Evolutionary conservation across 139 green algal genomes (phyloP).

Genomic region (Limnomonas spitsbergensis): DNA sequence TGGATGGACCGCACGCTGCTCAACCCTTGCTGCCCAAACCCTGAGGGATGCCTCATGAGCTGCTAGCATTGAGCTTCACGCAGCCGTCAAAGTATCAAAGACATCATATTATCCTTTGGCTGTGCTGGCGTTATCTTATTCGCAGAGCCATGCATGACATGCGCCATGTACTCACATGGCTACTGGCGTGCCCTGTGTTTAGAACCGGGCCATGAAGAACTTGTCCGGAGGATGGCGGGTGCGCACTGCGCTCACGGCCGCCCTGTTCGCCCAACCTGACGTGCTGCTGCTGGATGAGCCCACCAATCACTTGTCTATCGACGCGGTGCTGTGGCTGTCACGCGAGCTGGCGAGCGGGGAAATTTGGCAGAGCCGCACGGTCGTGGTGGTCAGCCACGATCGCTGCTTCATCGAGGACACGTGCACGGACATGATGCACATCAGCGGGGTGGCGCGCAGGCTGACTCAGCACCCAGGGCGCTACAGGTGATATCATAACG

Average conservation of each 20-base stretch:
- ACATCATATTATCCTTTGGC: too few relatives aligned
- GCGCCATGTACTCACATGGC: too few relatives aligned
- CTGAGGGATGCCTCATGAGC: too few relatives aligned
- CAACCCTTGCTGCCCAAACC: too few relatives aligned
- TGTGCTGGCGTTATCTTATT: too few relatives aligned
- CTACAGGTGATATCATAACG: too few relatives aligned
- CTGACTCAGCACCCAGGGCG: background rate
- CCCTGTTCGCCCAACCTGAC: slow-evolving; percentile 77
- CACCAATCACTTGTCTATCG: slow-evolving; percentile 59
- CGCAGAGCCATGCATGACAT: too few relatives aligned
- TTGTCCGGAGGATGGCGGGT: slow-evolving; percentile 66
- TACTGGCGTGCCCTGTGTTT: too few relatives aligned
- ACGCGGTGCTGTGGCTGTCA: slow-evolving; percentile 85
- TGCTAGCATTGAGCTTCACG: too few relatives aligned
- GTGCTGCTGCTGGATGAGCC: slow-evolving; percentile 89
- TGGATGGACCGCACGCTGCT: too few relatives aligned
- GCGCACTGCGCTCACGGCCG: slow-evolving; percentile 72
- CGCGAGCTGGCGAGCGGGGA: slow-evolving; percentile 57
- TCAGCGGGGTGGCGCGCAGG: slow-evolving; percentile 2
- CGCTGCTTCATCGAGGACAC: slow-evolving; percentile 84
- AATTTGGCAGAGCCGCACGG: slow-evolving; percentile 65
- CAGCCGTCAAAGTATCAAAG: too few relatives aligned
- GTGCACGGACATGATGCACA: slow-evolving; percentile 85
- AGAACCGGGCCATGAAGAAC: slow-evolving; percentile 51
- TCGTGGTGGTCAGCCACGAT: slow-evolving; percentile 83